Conservation (phyloP, 495 filamentous ascomycete species). For the Tuber microsphaerosporum region DNA sequence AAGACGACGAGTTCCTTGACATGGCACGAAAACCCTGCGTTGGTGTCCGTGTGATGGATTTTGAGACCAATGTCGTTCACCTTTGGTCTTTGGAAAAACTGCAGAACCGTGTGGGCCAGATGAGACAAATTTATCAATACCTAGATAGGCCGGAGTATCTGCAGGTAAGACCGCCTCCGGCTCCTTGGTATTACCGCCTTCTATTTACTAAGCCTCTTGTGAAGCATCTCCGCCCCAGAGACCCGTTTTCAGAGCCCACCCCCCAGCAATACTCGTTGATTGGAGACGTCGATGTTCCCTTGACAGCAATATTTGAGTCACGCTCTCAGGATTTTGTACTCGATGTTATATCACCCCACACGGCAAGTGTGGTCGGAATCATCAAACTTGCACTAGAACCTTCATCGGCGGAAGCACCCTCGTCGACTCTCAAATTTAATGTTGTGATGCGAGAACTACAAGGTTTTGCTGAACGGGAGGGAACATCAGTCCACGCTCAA, state of each 20-base stretch:
- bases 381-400: slow-evolving; percentile 87
- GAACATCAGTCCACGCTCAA: slow-evolving; percentile 90
- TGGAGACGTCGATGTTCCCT: slow-evolving; percentile 86
- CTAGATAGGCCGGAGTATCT: slow-evolving; percentile 89
- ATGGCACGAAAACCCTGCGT: slow-evolving; percentile 81
- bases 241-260: slow-evolving; percentile 81
- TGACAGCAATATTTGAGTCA: slow-evolving; percentile 89
- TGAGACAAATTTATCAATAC: slow-evolving; percentile 96
- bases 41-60: slow-evolving; percentile 85
- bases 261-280: slow-evolving; percentile 88
- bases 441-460: slow-evolving; percentile 97
- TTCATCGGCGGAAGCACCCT: slow-evolving; percentile 84
- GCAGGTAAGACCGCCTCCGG: slow-evolving; percentile 45
- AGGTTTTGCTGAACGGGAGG: slow-evolving; percentile 93
- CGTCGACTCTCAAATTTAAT: slow-evolving; percentile 93
- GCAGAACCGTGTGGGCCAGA: slow-evolving; percentile 72
- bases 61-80: slow-evolving; percentile 75
- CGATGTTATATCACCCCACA: slow-evolving; percentile 88
- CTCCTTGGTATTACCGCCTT: slow-evolving; percentile 43
- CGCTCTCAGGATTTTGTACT: slow-evolving; percentile 89
- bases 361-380: slow-evolving; percentile 77
- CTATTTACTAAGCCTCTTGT: slow-evolving; percentile 47
- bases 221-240: slow-evolving; percentile 61
- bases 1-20: slow-evolving; percentile 76
- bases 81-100: slow-evolving; percentile 94